These are phyloP conservation scores for Suillus weaverae DNA, from an alignment of 768 basidiomycete genomes.

Conservation along the genomic window DNA sequence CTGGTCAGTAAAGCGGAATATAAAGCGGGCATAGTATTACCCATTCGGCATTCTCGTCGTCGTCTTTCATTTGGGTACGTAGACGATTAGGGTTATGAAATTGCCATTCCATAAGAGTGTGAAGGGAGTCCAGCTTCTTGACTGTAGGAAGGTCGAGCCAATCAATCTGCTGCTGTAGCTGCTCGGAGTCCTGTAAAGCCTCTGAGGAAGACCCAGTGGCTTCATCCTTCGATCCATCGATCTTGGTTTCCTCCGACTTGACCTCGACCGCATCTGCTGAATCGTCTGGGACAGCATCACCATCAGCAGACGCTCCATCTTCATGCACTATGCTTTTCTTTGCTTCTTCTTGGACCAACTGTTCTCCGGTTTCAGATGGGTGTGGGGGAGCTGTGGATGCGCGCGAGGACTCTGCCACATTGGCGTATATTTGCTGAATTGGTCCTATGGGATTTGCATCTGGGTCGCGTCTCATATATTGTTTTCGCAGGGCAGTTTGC, in stretches of 20 bases:
- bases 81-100: conserved; percentile 76
- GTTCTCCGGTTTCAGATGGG: conserved; percentile 9
- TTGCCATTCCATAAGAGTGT: conserved; percentile 81
- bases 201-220: conserved; percentile 21
- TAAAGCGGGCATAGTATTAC: conserved; percentile 40
- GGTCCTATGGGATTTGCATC: conserved; percentile 70
- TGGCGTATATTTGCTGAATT: conserved; percentile 28
- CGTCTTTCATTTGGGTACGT: conserved; percentile 71
- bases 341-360: conserved; percentile 9
- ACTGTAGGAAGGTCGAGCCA: conserved; percentile 75
- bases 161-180: conserved; percentile 48
- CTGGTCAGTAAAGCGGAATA: conserved; percentile 6
- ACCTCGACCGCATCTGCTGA: background rate
- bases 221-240: conserved; percentile 20
- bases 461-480: conserved; percentile 74
- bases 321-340: conserved; percentile 9
- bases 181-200: conserved; percentile 20
- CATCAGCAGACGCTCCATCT: conserved; percentile 12
- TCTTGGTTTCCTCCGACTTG: conserved; percentile 5
- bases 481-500: conserved; percentile 75
- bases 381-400: conserved; percentile 27
- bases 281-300: conserved; percentile 10
- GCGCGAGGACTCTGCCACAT: conserved; percentile 28
- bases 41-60: conserved; percentile 79
- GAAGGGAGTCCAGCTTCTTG: conserved; percentile 71